Conservation (phyloP, 192 early-diverging fungal genomes). For the Borealophlyctis nickersoniae region DNA sequence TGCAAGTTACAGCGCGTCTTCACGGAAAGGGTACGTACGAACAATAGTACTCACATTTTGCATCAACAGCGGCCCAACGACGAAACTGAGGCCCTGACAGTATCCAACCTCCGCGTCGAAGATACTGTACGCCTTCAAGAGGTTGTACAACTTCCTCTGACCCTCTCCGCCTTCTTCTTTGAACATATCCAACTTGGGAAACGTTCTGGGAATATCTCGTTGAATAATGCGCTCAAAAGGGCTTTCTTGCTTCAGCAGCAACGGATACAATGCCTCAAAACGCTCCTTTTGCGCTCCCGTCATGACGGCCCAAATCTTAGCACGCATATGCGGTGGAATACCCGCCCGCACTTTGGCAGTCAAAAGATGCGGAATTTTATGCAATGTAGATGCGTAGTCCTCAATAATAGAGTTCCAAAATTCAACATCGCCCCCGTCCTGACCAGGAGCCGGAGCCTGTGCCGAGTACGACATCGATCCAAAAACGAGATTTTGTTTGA, state of each 20-base stretch:
- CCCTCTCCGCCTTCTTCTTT: conserved; percentile 72
- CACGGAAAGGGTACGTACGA: not conserved
- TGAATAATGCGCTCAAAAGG: conserved; percentile 72
- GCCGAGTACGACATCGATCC: conserved; percentile 2
- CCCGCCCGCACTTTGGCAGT: conserved; percentile 71
- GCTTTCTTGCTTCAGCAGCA: conserved; percentile 58
- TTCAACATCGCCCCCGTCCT: conserved; percentile 15
- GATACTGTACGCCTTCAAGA: conserved; percentile 84
- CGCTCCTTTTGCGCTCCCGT: conserved; percentile 67
- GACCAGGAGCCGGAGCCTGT: not conserved
- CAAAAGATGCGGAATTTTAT: conserved; percentile 37
- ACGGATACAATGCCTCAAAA: conserved; percentile 66
- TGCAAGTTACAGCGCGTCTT: not conserved
- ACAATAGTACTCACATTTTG: conserved; percentile 55
- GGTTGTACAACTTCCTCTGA: conserved; percentile 78
- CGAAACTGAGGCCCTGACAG: conserved; percentile 90
- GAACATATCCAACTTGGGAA: conserved; percentile 83
- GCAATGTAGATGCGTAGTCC: conserved; percentile 5
- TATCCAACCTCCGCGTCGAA: conserved; percentile 92
- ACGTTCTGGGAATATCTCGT: conserved; percentile 85
- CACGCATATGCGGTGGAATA: conserved; percentile 76
- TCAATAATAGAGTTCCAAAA: conserved; percentile 39
- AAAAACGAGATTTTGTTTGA: conserved; percentile 7
- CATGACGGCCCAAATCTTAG: conserved; percentile 84
- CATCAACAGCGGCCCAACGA: conserved; percentile 82